These are phyloP conservation scores for Hirsutella minnesotensis DNA, from an alignment of 2,329 filamentous ascomycete species.

Conservation along the genomic window DNA sequence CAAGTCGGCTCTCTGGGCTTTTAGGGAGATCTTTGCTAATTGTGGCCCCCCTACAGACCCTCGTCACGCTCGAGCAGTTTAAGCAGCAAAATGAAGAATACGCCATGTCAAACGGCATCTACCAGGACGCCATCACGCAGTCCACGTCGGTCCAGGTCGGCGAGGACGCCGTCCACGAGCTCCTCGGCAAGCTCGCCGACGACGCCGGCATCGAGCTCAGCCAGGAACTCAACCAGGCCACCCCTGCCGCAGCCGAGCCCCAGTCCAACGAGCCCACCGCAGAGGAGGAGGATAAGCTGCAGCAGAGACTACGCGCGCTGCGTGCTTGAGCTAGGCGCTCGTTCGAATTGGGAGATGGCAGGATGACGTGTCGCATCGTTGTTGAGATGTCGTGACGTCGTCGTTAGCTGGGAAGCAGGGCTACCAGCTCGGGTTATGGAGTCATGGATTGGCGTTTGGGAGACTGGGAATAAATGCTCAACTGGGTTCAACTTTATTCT, in stretches of 20 bases:
- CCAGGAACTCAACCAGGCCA: conserved; percentile 54
- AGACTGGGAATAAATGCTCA: not conserved
- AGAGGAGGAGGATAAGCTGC: conserved; percentile 67
- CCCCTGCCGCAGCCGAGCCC: conserved; percentile 46
- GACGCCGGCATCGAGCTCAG: conserved; percentile 76
- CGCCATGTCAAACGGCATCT: conserved; percentile 58
- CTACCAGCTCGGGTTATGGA: not conserved
- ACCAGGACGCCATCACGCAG: conserved; percentile 73
- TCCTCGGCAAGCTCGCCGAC: conserved; percentile 77
- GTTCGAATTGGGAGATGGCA: not conserved
- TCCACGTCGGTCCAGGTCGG: conserved; percentile 62
- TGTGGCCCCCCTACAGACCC: conserved; percentile 26
- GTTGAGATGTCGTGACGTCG: too few species aligned
- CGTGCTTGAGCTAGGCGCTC: conserved; percentile 21
- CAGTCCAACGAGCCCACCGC: conserved; percentile 55
- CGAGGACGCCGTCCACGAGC: conserved; percentile 75
- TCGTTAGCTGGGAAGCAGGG: not conserved
- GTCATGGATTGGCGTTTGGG: not conserved
- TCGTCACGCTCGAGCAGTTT: conserved; percentile 49
- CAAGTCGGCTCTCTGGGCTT: not conserved
- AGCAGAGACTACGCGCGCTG: conserved; percentile 45
- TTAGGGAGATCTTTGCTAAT: not conserved
- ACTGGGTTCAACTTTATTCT: not conserved
- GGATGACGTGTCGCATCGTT: too few species aligned
- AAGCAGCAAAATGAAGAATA: conserved; percentile 52